Base-by-base conservation (phyloP, 352 stramenopile species). In the Globisporangium heterothallicum region DNA sequence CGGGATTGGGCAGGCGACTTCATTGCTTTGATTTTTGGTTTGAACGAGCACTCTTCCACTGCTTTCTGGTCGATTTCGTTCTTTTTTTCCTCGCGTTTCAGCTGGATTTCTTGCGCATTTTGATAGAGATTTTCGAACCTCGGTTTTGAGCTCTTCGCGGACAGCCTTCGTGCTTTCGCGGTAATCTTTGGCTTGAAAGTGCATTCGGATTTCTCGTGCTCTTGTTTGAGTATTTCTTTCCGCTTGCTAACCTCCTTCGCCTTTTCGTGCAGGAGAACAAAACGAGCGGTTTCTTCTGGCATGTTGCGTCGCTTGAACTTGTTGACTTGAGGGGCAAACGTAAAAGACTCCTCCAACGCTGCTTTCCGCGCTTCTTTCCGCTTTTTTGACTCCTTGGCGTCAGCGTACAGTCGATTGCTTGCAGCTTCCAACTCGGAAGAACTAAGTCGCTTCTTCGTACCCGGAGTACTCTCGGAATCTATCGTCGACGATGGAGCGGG, bases 81-180 rank as follows among this genome's bases (percentile, higher is more conserved):
- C 6, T 80, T 70, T 50, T 88, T 91, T 30, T 83, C 74, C 30
- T 88, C 78, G 9, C 80, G 65, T 35, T 88, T 90, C 21, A 70
- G 64, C 45, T 86, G 75, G 8, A 90, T 66, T 44, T 85, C 68
- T 27, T 79, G 61, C 9, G 78, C 78, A 2, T 91, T 60, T 25
- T 75, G 73, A 51, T 93, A 93, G 0, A 93, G 44, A 35, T 88
- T 88, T 61, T 93, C 82, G 43, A 80, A 88, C 41, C 79, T 69
- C 19, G 74, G 68, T 3, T 63, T 68, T 8, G 59, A 51, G 3
- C 26, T 46, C 16, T 64, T 66, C 22, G 66, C 59, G 12, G 74
- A 35, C 26, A 87, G 55, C 38, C 70, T 74, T 49, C 78, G 84
- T 1, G 75, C 75, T 49, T 83, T 78, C 7, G 69, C 66, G 0